Conservation (phyloP, 2,329 filamentous ascomycete species). For the Aspergillus phoenicis region DNA sequence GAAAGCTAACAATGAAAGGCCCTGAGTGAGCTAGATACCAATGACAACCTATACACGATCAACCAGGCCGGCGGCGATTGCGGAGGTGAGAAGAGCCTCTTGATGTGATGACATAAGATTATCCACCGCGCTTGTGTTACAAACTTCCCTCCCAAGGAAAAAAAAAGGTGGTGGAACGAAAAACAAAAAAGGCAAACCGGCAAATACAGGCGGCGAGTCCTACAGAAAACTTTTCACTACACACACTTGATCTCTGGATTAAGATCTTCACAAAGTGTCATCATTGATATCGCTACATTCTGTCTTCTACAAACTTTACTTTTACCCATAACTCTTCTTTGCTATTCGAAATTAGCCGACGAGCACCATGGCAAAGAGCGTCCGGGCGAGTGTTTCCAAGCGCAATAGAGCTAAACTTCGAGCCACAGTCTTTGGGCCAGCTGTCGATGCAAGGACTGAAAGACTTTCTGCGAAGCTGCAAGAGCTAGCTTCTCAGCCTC, state of each 20-base stretch:
- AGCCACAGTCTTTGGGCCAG: constrained; percentile 79
- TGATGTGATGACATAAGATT: constrained; percentile 40
- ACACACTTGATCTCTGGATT: not conserved
- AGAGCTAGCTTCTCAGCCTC: constrained; percentile 76
- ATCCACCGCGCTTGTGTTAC: not conserved
- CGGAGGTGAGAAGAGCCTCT: constrained; percentile 26
- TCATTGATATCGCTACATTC: not conserved
- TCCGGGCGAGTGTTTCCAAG: constrained; percentile 77
- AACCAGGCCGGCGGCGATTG: constrained; percentile 12
- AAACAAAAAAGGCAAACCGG: not conserved
- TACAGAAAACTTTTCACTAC: not conserved
- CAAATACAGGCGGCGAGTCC: not conserved
- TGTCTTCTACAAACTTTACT: constrained; percentile 7
- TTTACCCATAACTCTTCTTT: not conserved
- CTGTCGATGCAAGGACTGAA: constrained; percentile 75
- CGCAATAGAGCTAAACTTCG: constrained; percentile 81
- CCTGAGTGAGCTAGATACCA: not conserved
- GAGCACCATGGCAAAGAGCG: constrained; percentile 79
- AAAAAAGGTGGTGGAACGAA: not conserved
- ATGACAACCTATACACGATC: constrained; percentile 1
- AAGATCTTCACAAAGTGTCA: not conserved
- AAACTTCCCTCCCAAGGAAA: not conserved
- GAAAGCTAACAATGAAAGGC: not conserved
- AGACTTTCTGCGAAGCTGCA: constrained; percentile 84
- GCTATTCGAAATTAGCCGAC: not conserved